Evolutionary conservation across 495 filamentous ascomycete species (phyloP).

Genomic region (Talaromyces thailandensis): DNA sequence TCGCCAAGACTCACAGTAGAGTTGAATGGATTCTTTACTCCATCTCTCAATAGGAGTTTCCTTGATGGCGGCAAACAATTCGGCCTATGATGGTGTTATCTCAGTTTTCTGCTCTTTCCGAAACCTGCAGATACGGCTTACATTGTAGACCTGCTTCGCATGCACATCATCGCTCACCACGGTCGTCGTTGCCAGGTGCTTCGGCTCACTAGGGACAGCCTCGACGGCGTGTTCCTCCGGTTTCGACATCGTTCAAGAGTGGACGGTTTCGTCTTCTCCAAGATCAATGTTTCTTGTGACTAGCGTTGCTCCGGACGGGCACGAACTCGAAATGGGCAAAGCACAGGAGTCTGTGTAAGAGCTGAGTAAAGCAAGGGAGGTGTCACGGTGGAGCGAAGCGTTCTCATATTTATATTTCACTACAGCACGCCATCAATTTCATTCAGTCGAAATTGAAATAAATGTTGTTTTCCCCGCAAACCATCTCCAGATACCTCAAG

Average conservation of each 20-base stretch:
- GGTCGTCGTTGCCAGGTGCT: background rate
- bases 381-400: background rate
- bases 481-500: background rate
- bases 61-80: constrained; percentile 47
- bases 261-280: background rate
- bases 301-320: background rate
- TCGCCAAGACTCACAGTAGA: constrained; percentile 38
- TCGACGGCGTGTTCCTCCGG: background rate
- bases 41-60: constrained; percentile 46
- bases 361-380: background rate
- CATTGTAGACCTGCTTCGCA: background rate
- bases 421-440: background rate
- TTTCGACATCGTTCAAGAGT: background rate
- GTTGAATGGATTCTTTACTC: constrained; percentile 43
- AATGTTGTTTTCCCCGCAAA: background rate
- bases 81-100: constrained; percentile 29
- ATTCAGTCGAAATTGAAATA: background rate
- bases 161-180: background rate
- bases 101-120: background rate
- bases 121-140: background rate
- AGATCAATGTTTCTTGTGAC: background rate
- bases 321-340: background rate
- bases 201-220: background rate
- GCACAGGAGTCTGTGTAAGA: background rate
- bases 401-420: background rate